Evolutionary conservation across 2,329 filamentous ascomycete genomes (phyloP).

Genomic region (Penicillium vulpinum): DNA sequence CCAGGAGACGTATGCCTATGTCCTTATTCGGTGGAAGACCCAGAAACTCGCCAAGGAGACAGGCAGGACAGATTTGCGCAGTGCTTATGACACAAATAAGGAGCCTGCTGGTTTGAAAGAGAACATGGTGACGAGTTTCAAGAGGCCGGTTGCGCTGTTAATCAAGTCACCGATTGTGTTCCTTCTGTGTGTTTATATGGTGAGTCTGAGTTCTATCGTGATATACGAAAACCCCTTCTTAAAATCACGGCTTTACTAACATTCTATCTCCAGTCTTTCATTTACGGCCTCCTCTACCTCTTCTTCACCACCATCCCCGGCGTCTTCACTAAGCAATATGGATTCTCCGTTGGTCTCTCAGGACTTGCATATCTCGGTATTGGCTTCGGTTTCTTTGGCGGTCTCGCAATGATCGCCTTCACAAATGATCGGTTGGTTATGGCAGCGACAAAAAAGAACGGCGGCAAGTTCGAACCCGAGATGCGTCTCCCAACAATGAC

Average conservation of each 20-base stretch:
- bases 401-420: conserved; percentile 37
- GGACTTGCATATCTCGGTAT: conserved; percentile 51
- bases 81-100: conserved; percentile 20
- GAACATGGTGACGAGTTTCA: conserved; percentile 8
- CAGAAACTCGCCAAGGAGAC: conserved; percentile 23
- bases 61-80: conserved; percentile 23
- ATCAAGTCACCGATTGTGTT: conserved; percentile 54
- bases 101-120: conserved; percentile 6
- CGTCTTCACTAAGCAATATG: conserved; percentile 51
- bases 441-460: conserved; percentile 33
- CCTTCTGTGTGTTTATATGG: conserved; percentile 52
- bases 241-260: not conserved
- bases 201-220: not conserved
- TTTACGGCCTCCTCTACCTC: conserved; percentile 56
- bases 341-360: conserved; percentile 45
- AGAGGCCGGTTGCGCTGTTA: conserved; percentile 43
- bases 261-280: conserved; percentile 30
- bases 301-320: conserved; percentile 53
- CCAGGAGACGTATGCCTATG: conserved; percentile 29
- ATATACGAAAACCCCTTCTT: not conserved
- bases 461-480: conserved; percentile 46
- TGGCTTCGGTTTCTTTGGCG: conserved; percentile 43
- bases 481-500: conserved; percentile 56
- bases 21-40: conserved; percentile 30
- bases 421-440: conserved; percentile 32